Conservation (phyloP, 78 protist genomes). For the Pelomyxa schiedti region DNA sequence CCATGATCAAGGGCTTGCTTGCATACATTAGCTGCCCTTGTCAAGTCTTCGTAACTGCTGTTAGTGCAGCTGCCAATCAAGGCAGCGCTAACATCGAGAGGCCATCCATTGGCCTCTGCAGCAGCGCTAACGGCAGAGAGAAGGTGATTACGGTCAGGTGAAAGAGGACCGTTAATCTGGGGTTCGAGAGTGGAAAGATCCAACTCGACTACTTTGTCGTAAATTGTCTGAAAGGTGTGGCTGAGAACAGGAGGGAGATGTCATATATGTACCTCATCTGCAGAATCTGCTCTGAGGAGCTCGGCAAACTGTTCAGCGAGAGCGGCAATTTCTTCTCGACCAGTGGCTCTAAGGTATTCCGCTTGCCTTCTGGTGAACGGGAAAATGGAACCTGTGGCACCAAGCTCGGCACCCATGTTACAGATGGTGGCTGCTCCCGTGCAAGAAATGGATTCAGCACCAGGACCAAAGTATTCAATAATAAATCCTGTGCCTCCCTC, state of each 20-base stretch:
- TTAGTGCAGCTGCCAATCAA: slow-evolving; percentile 93
- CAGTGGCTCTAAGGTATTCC: slow-evolving; percentile 75
- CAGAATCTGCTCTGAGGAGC: background rate
- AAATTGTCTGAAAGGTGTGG: slow-evolving; percentile 30
- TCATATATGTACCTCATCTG: no score
- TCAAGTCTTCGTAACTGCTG: slow-evolving; percentile 88
- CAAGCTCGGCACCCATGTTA: slow-evolving; percentile 96
- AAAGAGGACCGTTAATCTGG: slow-evolving; percentile 91
- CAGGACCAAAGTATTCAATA: slow-evolving; percentile 83
- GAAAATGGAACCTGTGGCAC: slow-evolving; percentile 93
- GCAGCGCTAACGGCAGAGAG: slow-evolving; percentile 45
- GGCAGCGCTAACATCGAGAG: slow-evolving; percentile 71
- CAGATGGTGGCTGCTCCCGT: slow-evolving; percentile 93
- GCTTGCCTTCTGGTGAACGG: slow-evolving; percentile 78
- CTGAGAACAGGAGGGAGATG: no score
- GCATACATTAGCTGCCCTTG: slow-evolving; percentile 67
- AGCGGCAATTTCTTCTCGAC: slow-evolving; percentile 54
- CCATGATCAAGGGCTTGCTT: slow-evolving; percentile 76
- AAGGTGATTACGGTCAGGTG: slow-evolving; percentile 83
- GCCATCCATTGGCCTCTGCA: slow-evolving; percentile 73
- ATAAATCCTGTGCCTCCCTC: slow-evolving; percentile 88
- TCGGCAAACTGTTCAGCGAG: slow-evolving; percentile 2
- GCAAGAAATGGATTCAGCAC: slow-evolving; percentile 74
- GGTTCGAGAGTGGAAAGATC: slow-evolving; percentile 77
- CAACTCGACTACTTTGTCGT: slow-evolving; percentile 81